phyloP scores from a whole-genome alignment of 2,329 filamentous ascomycete genomes.

The Colletotrichum musicola region DNA sequence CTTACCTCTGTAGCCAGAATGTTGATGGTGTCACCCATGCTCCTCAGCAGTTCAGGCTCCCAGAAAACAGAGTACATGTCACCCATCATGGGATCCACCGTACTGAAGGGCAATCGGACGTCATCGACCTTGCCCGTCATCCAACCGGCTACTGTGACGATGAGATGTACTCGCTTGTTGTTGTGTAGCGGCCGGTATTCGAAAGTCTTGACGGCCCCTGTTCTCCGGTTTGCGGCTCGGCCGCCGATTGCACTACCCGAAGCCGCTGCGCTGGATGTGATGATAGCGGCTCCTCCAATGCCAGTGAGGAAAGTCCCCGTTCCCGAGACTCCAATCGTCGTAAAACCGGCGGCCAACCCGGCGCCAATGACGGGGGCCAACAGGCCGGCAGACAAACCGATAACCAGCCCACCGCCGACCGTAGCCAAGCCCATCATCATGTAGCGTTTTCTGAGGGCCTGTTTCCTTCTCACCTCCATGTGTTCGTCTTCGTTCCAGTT shows the following conservation, averaged over 20 bases:
- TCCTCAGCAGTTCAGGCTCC: constrained; percentile 98
- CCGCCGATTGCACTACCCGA: constrained; percentile 90
- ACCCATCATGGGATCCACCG: constrained; percentile 96
- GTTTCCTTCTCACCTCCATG: constrained; percentile 86
- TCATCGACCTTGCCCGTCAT: constrained; percentile 99
- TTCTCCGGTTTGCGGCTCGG: constrained; percentile 86
- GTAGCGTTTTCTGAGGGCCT: constrained; percentile 84
- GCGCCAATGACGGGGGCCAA: constrained; percentile 94
- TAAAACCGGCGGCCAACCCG: constrained; percentile 93
- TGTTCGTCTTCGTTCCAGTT: constrained; percentile 98
- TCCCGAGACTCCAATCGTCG: constrained; percentile 91
- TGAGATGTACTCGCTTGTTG: constrained; percentile 96
- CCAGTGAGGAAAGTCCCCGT: constrained; percentile 92
- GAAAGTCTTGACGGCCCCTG: constrained; percentile 93
- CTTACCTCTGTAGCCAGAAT: constrained; percentile 95
- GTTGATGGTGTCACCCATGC: constrained; percentile 98
- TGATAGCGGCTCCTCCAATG: constrained; percentile 91
- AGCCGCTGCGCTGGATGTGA: constrained; percentile 88
- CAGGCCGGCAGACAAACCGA: constrained; percentile 92
- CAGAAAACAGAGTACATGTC: constrained; percentile 97
- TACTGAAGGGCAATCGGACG: constrained; percentile 94
- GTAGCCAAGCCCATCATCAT: constrained; percentile 98
- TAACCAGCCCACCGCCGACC: constrained; percentile 93
- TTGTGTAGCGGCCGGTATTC: constrained; percentile 97
- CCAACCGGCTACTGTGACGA: constrained; percentile 96